Base-by-base conservation (phyloP, 805 yeast species). In the Pichia membranifaciens region DNA sequence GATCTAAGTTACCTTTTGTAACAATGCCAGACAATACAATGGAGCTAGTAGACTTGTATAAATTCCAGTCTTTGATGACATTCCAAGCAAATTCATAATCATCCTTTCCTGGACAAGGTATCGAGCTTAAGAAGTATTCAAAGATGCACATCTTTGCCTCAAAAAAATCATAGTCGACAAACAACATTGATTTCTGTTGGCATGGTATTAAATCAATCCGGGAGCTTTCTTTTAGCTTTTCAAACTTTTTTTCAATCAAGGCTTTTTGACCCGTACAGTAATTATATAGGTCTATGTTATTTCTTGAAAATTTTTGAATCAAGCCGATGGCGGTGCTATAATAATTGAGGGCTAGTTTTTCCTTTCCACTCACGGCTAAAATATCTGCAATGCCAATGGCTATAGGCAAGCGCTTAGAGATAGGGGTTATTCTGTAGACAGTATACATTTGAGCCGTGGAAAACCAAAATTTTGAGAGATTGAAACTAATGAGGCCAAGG, bases 1-100 rank as follows among this genome's bases (percentile, higher is more conserved):
- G 22, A 38, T 48, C 48, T 12, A 7, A 9, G 12, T 16, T 12
- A 4, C 44, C 40, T 15, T 44, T 48, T 5, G 45, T 25, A 5
- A 34, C 44, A 23, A 45, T 40, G 16, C 40, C 17, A 8, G 44
- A 32, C 9, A 39, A 23, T 13, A 40, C 32, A 17, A 40, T 35
- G 13, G 44, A 33, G 5, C 33, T 23, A 13, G 13, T n/a, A 12
- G 17, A 12, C 25, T 45, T 40, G 17, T 22, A 45, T 5, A 13
- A 7, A n/a, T 45, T 40, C 36, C 39, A 41, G 20, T 40, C 15
- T 4, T 23, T n/a, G 4, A 34, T 13, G 16, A 22, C 23, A n/a
- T 20, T 10, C 15, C 5, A 5, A 12, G 43, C 34, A 45, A 32
- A 45, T 18, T 18, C n/a, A n/a, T 22, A 20, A 17, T 31, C 22